Conservation (phyloP, 805 yeast genomes). For the Yarrowia sp. region DNA sequence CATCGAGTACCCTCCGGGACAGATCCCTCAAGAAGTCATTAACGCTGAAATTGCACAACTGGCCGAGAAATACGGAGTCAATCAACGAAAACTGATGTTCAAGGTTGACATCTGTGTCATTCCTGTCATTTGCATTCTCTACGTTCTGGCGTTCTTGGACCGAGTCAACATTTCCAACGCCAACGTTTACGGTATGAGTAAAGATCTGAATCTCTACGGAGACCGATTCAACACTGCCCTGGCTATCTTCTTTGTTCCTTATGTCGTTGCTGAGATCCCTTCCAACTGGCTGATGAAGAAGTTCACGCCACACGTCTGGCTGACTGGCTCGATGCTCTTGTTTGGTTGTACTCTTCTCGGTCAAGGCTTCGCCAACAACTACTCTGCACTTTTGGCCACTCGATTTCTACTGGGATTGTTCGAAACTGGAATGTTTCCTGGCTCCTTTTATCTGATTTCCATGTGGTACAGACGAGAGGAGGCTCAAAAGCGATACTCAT, state of each 20-base stretch:
- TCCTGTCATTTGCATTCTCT: slow-evolving; percentile 70
- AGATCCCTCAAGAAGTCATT: background rate
- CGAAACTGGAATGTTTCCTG: slow-evolving; percentile 74
- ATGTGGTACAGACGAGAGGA: slow-evolving; percentile 66
- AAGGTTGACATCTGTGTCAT: slow-evolving; percentile 68
- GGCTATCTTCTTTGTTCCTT: slow-evolving; percentile 73
- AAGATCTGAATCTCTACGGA: slow-evolving; percentile 53
- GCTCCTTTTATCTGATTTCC: slow-evolving; percentile 66
- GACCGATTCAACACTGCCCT: slow-evolving; percentile 62
- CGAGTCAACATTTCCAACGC: slow-evolving; percentile 84
- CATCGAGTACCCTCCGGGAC: background rate
- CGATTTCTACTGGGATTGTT: slow-evolving; percentile 67
- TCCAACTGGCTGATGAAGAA: slow-evolving; percentile 61
- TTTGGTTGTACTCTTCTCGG: slow-evolving; percentile 66
- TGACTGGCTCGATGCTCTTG: slow-evolving; percentile 53
- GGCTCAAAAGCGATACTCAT: slow-evolving; percentile 65
- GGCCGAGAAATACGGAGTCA: slow-evolving; percentile 50
- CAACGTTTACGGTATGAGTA: slow-evolving; percentile 63
- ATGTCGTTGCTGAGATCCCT: slow-evolving; percentile 61
- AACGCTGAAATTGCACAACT: slow-evolving; percentile 34
- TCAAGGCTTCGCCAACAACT: slow-evolving; percentile 61
- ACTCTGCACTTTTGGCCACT: slow-evolving; percentile 57
- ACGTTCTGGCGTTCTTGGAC: slow-evolving; percentile 74
- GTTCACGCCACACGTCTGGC: slow-evolving; percentile 64
- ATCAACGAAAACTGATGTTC: slow-evolving; percentile 56